These are phyloP conservation scores for Thamnidium elegans DNA, from an alignment of 192 early-diverging fungal genomes.

Conservation along the genomic window DNA sequence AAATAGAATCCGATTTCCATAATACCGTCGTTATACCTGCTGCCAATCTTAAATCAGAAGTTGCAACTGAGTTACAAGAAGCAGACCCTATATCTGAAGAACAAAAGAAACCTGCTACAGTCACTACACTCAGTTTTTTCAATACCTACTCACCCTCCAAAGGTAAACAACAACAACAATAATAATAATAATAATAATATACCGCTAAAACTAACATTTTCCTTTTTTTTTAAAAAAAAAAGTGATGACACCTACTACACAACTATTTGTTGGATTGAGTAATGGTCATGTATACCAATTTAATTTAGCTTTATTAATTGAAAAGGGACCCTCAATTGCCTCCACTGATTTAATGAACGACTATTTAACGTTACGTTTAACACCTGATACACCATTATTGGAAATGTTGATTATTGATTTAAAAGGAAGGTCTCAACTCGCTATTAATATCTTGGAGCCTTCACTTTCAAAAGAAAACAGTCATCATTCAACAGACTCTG, in stretches of 20 bases:
- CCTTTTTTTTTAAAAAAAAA: not conserved
- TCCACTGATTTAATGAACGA: not conserved
- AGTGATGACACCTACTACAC: constrained; percentile 13
- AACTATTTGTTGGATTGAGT: constrained; percentile 18
- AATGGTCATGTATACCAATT: constrained; percentile 24
- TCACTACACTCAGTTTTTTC: constrained; percentile 13
- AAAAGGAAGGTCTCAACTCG: constrained; percentile 11
- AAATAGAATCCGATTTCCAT: not conserved
- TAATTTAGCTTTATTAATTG: constrained; percentile 5
- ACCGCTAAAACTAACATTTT: constrained; percentile 9
- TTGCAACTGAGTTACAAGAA: constrained; percentile 11
- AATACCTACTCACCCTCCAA: constrained; percentile 21
- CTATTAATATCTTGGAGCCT: not conserved
- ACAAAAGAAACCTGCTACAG: constrained; percentile 4
- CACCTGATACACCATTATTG: not conserved
- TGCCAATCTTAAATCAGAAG: not conserved
- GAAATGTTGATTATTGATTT: constrained; percentile 20
- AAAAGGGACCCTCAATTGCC: too few species aligned
- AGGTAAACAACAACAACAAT: too few species aligned
- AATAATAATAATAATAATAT: too few species aligned
- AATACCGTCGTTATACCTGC: not conserved
- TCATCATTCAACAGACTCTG: not conserved
- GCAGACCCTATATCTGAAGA: not conserved
- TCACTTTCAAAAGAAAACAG: not conserved
- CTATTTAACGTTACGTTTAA: not conserved